These are phyloP conservation scores for Parsonsia alboflavescens DNA, from an alignment of 257 asterid genomes.

Conservation along the genomic window DNA sequence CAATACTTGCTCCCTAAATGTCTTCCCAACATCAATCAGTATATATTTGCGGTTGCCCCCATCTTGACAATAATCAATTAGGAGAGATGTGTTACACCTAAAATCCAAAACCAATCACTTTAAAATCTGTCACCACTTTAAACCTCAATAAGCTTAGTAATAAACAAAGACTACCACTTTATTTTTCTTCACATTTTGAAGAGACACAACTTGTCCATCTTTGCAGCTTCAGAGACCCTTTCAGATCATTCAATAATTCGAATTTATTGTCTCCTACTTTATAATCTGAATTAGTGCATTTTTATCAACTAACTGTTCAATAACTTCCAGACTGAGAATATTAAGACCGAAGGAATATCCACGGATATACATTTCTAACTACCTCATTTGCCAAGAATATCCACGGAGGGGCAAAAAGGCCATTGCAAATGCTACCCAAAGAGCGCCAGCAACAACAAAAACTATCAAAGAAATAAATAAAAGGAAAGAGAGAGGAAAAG, in stretches of 20 bases:
- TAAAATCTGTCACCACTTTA: conserved; percentile 17
- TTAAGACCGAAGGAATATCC: background rate
- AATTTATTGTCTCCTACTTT: background rate
- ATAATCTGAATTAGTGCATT: background rate
- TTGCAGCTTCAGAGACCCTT: background rate
- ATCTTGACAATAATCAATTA: conserved; percentile 62
- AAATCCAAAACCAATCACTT: conserved; percentile 17
- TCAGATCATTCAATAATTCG: background rate
- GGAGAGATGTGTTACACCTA: conserved; percentile 96
- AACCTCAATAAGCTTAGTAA: no score
- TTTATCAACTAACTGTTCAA: background rate
- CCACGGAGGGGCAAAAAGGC: background rate
- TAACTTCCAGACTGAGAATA: background rate
- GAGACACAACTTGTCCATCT: background rate
- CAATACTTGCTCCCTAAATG: conserved; percentile 94
- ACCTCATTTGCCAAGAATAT: background rate
- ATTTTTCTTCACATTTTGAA: background rate
- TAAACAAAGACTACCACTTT: background rate
- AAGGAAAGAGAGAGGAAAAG: background rate
- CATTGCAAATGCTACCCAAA: background rate
- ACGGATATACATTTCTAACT: background rate
- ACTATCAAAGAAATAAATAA: background rate
- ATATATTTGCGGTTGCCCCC: conserved; percentile 69
- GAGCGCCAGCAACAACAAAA: background rate
- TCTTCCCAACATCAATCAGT: conserved; percentile 90